Conservation (phyloP, 495 filamentous ascomycete species). For the Penicillium egyptiacum region DNA sequence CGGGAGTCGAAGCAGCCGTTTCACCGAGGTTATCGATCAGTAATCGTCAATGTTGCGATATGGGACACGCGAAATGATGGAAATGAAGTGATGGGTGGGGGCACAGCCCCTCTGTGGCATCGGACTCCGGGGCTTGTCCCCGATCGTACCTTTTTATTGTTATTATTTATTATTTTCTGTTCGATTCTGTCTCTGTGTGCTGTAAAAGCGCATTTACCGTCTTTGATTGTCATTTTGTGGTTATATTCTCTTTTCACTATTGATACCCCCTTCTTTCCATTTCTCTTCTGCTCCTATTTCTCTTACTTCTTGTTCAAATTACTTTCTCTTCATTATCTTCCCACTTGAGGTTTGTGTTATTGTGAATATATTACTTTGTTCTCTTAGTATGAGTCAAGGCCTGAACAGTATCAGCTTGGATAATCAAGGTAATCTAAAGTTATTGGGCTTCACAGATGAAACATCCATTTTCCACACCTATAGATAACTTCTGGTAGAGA, state of each 20-base stretch:
- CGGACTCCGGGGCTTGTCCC: slow-evolving; percentile 4
- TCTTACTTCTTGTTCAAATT: neutral
- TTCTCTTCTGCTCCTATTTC: neutral
- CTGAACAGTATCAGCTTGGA: neutral
- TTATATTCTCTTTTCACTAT: slow-evolving; percentile 14
- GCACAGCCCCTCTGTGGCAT: neutral
- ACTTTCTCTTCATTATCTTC: neutral
- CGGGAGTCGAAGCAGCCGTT: slow-evolving; percentile 56
- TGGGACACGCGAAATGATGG: slow-evolving; percentile 30
- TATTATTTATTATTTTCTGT: neutral
- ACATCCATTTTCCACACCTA: neutral
- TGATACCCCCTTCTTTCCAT: slow-evolving; percentile 20
- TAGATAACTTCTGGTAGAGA: neutral
- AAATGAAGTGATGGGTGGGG: slow-evolving; percentile 20
- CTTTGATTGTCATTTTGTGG: slow-evolving; percentile 8
- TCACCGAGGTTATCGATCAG: slow-evolving; percentile 48
- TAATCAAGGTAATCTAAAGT: neutral
- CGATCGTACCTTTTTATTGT: neutral
- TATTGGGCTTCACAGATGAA: neutral
- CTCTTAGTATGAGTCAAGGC: neutral
- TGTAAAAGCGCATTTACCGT: slow-evolving; percentile 10
- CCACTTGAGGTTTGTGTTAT: neutral
- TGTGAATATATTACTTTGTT: neutral
- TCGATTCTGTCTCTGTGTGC: slow-evolving; percentile 5
- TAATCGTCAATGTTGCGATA: slow-evolving; percentile 18